phyloP scores from a whole-genome alignment of 352 stramenopile genomes.

The Pythium guiyangense region DNA sequence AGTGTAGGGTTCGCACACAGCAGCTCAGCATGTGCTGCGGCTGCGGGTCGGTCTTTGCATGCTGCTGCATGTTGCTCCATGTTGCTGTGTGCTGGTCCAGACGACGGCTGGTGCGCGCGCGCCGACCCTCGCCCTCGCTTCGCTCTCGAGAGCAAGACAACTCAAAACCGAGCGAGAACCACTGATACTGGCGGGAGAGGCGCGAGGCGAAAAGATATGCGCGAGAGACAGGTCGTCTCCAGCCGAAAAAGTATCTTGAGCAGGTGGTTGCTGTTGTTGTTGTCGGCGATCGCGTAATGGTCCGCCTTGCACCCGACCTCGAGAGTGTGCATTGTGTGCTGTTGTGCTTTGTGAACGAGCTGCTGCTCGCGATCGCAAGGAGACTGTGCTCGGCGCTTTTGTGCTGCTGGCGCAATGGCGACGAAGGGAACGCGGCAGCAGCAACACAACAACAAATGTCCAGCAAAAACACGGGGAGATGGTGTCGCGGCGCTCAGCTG shows the following conservation, averaged over 20 bases:
- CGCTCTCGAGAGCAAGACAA: too few relatives aligned
- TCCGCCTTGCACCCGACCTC: neutral
- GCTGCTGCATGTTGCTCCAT: too few relatives aligned
- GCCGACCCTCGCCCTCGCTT: too few relatives aligned
- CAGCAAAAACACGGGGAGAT: too few relatives aligned
- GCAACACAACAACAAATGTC: too few relatives aligned
- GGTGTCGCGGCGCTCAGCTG: too few relatives aligned
- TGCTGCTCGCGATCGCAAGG: neutral
- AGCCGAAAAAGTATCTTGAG: conserved; percentile 1
- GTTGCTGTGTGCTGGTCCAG: too few relatives aligned
- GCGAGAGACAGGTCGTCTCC: neutral
- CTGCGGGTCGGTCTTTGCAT: neutral
- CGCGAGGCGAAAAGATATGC: neutral
- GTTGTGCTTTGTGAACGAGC: neutral
- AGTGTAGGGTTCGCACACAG: neutral
- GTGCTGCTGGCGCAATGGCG: neutral
- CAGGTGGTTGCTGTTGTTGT: neutral
- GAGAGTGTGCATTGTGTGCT: neutral
- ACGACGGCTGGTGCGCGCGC: too few relatives aligned
- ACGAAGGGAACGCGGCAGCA: too few relatives aligned
- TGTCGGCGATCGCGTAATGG: neutral
- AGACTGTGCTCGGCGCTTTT: neutral
- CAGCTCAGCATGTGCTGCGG: neutral
- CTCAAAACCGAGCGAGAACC: neutral
- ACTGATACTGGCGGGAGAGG: neutral